Conservation (phyloP, 2,329 filamentous ascomycete species). For the Aspergillus sp. region DNA sequence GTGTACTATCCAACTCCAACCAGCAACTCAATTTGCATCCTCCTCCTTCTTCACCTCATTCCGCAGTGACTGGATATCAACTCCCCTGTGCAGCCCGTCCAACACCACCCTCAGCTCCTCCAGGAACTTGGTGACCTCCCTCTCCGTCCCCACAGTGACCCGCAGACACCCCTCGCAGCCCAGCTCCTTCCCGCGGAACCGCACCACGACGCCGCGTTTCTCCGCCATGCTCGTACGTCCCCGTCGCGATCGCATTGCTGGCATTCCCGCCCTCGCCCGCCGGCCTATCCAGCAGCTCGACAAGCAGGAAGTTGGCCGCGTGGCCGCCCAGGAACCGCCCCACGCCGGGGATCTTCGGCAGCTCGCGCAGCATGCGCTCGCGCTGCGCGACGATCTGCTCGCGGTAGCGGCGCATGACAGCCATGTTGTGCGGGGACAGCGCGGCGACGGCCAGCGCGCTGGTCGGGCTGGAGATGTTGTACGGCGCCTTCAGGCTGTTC, state of each 20-base stretch:
- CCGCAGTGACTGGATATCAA: slow-evolving; percentile 19
- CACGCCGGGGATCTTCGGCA: slow-evolving; percentile 67
- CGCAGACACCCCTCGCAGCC: slow-evolving; percentile 82
- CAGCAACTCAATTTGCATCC: slow-evolving; percentile 29
- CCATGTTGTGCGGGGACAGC: slow-evolving; percentile 56
- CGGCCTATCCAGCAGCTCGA: slow-evolving; percentile 67
- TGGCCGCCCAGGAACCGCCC: slow-evolving; percentile 71
- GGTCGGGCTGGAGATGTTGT: slow-evolving; percentile 87
- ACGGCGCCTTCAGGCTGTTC: slow-evolving; percentile 90
- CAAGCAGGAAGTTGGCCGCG: slow-evolving; percentile 81
- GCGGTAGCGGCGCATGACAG: slow-evolving; percentile 62
- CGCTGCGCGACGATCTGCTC: slow-evolving; percentile 66
- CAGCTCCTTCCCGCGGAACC: slow-evolving; percentile 86
- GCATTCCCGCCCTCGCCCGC: slow-evolving; percentile 53
- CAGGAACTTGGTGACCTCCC: slow-evolving; percentile 73
- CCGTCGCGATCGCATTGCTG: slow-evolving; percentile 67
- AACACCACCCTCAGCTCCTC: slow-evolving; percentile 52
- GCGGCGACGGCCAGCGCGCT: slow-evolving; percentile 69
- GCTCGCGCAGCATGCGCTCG: slow-evolving; percentile 60
- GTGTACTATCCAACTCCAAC: no score
- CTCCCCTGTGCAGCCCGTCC: slow-evolving; percentile 38
- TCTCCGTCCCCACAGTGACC: slow-evolving; percentile 84
- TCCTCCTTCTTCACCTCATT: slow-evolving; percentile 40
- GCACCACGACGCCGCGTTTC: slow-evolving; percentile 77
- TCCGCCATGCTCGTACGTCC: slow-evolving; percentile 82